These are phyloP conservation scores for Eucalyptus marginata DNA, from an alignment of 345 rosid species.

Conservation along the genomic window DNA sequence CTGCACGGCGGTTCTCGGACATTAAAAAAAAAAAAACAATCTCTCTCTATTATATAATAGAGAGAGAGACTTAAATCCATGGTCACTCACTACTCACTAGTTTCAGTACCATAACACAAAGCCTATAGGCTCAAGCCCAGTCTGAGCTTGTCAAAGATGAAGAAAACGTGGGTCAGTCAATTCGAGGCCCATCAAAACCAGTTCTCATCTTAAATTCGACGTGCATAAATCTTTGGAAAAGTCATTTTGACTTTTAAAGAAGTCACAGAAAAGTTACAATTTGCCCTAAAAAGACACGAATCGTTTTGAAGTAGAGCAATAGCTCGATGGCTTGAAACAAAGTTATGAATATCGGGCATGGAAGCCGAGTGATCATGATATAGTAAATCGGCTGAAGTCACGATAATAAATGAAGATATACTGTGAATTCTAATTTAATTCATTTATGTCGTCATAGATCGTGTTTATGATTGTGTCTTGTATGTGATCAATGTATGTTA, in stretches of 20 bases:
- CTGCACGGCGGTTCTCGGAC: too few species aligned
- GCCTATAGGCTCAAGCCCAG: background rate
- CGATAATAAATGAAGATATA: background rate
- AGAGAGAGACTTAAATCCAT: background rate
- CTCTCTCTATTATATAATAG: background rate
- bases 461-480: background rate
- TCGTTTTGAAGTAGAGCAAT: background rate
- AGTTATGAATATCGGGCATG: background rate
- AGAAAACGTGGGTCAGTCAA: background rate
- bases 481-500: background rate
- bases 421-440: background rate
- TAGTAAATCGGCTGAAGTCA: background rate
- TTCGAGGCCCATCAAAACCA: background rate
- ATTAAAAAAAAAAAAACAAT: background rate
- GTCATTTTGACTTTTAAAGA: background rate
- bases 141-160: background rate
- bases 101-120: background rate
- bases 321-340: background rate
- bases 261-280: background rate
- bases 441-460: background rate
- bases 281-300: background rate
- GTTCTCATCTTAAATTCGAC: background rate
- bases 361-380: background rate
- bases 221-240: background rate
- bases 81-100: background rate